Evolutionary conservation across 2,329 filamentous ascomycete genomes (phyloP).

Genomic region (Mariannaea elegans): DNA sequence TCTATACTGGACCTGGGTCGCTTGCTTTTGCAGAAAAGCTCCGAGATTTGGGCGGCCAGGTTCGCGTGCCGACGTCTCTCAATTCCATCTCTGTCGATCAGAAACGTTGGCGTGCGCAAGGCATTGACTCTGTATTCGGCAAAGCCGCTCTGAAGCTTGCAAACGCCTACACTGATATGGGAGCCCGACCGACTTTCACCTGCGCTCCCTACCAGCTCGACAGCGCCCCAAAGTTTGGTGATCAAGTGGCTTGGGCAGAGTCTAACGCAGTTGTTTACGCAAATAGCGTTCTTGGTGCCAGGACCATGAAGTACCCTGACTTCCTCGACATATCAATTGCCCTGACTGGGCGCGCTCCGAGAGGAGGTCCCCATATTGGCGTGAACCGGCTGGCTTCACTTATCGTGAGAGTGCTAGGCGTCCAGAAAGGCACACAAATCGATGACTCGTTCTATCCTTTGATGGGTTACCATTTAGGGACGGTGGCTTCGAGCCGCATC

Average conservation of each 20-base stretch:
- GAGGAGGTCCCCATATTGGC: conserved; percentile 20
- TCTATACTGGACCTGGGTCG: conserved; percentile 25
- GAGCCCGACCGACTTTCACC: conserved; percentile 23
- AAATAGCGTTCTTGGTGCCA: conserved; percentile 32
- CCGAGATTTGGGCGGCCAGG: conserved; percentile 25
- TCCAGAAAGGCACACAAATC: no score
- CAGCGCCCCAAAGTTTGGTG: conserved; percentile 17
- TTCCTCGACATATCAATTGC: conserved; percentile 31
- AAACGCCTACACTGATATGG: conserved; percentile 30
- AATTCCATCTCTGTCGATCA: conserved; percentile 32
- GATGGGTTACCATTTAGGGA: conserved; percentile 29
- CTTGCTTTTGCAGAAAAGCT: conserved; percentile 25
- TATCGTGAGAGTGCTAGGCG: no score
- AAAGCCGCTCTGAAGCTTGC: conserved; percentile 22
- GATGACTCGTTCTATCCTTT: conserved; percentile 34
- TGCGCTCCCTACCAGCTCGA: conserved; percentile 35
- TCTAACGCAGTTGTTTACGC: conserved; percentile 35
- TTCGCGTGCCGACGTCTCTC: conserved; percentile 28
- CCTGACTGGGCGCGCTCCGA: conserved; percentile 29
- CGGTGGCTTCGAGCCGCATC: conserved; percentile 22
- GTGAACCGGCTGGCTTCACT: conserved; percentile 22
- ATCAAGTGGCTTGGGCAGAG: conserved; percentile 31
- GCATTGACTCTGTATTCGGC: conserved; percentile 20
- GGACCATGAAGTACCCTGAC: conserved; percentile 33
- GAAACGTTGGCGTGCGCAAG: conserved; percentile 29